Evolutionary conservation across 1,284 basidiomycete species (phyloP).

Genomic region (Trametes pubescens): DNA sequence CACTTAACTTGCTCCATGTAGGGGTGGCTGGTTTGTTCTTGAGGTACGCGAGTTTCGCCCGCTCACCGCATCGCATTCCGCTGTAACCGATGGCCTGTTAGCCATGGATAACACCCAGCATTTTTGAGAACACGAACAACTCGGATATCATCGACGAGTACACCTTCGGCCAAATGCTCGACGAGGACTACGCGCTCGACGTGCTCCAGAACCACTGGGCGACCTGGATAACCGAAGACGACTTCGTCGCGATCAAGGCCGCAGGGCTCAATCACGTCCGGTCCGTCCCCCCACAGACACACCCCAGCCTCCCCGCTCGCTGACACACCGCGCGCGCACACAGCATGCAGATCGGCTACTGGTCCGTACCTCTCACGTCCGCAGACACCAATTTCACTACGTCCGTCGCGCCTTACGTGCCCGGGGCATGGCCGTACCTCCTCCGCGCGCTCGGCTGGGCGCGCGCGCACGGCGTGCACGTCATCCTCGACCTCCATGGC

Average conservation of each 20-base stretch:
- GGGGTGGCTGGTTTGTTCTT: conserved; percentile 72
- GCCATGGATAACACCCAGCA: conserved; percentile 81
- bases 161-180: conserved; percentile 67
- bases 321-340: neutral
- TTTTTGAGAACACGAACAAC: conserved; percentile 72
- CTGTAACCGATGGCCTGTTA: conserved; percentile 37
- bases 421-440: conserved; percentile 76
- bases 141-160: conserved; percentile 72
- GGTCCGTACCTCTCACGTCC: conserved; percentile 72
- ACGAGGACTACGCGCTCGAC: conserved; percentile 52
- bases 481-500: conserved; percentile 78
- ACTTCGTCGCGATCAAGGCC: conserved; percentile 69
- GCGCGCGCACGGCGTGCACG: conserved; percentile 59
- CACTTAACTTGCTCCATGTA: conserved; percentile 2
- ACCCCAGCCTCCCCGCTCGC: neutral
- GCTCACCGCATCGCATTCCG: neutral
- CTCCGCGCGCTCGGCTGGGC: conserved; percentile 74
- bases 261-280: conserved; percentile 83
- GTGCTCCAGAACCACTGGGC: conserved; percentile 71
- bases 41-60: conserved; percentile 52
- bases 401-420: conserved; percentile 62
- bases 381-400: conserved; percentile 58
- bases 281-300: conserved; percentile 44
- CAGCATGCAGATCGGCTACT: conserved; percentile 79
- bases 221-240: conserved; percentile 78